phyloP scores from a whole-genome alignment of 2,329 filamentous ascomycete species.

The Fusarium chuoi region DNA sequence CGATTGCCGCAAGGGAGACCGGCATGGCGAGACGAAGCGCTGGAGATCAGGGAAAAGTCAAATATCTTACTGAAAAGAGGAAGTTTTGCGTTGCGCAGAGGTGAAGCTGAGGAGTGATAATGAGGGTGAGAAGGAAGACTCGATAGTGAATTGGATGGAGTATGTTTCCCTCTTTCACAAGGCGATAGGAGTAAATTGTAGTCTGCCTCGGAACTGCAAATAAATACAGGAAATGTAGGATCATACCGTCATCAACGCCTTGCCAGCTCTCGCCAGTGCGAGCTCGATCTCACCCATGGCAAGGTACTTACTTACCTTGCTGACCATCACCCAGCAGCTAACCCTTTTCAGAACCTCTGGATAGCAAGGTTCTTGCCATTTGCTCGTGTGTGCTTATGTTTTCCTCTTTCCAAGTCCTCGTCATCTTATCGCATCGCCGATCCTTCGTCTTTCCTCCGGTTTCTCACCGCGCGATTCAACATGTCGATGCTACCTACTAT shows the following conservation, averaged over 20 bases:
- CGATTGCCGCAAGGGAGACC: not conserved
- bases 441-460: not conserved
- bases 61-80: no score
- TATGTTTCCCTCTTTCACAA: no score
- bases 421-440: not conserved
- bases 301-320: not conserved
- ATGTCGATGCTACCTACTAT: not conserved
- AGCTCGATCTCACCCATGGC: not conserved
- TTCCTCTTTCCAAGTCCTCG: not conserved
- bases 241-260: not conserved
- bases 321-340: not conserved
- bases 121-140: no score
- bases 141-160: no score
- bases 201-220: no score
- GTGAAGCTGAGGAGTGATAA: no score
- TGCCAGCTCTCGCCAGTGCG: not conserved
- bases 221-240: no score
- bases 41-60: accelerated
- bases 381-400: not conserved
- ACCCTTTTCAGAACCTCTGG: not conserved
- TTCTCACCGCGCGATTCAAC: accelerated
- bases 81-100: no score
- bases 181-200: no score
- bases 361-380: not conserved
- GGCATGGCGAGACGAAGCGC: not conserved